phyloP scores from a whole-genome alignment of 2,329 filamentous ascomycete genomes.

The Hansfordia pulvinata region DNA sequence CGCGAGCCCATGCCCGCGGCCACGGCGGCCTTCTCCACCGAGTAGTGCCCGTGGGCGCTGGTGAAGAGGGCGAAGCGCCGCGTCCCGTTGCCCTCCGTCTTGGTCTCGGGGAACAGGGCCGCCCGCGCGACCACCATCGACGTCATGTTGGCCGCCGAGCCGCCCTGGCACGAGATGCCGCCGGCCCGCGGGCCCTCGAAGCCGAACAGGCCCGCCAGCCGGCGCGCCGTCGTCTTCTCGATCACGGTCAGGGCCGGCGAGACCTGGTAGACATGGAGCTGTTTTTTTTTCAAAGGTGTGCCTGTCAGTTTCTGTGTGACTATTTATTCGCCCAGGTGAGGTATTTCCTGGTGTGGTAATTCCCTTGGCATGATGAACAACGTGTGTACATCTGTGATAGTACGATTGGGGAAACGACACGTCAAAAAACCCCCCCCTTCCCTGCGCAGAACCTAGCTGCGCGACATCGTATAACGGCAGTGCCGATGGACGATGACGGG shows the following conservation, averaged over 20 bases:
- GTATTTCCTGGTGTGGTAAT: too few species aligned
- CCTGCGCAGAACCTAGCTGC: too few species aligned
- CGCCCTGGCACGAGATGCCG: conserved; percentile 47
- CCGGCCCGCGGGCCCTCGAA: conserved; percentile 54
- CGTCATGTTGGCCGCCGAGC: conserved; percentile 56
- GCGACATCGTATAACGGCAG: too few species aligned
- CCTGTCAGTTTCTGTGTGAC: too few species aligned
- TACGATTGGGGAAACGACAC: too few species aligned
- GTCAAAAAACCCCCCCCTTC: too few species aligned
- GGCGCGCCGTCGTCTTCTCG: conserved; percentile 67
- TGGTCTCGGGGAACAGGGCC: conserved; percentile 67
- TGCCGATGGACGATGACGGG: too few species aligned
- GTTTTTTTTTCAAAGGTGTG: too few species aligned
- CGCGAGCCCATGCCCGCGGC: conserved; percentile 71
- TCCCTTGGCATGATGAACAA: too few species aligned
- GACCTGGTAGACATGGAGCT: conserved; percentile 85
- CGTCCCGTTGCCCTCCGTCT: conserved; percentile 52
- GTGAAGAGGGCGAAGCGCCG: conserved; percentile 74
- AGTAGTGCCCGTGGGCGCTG: conserved; percentile 83
- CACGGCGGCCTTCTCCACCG: conserved; percentile 86
- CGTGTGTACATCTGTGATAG: too few species aligned
- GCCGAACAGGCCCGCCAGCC: conserved; percentile 65
- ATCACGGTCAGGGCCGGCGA: conserved; percentile 79
- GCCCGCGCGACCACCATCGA: conserved; percentile 71
- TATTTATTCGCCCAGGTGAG: too few species aligned